Percentiles rank a stretch among this genome's conserved stretches.
Conservation (phyloP, 1,139 yeast species). For the Saccharomyces pastorianus region DNA sequence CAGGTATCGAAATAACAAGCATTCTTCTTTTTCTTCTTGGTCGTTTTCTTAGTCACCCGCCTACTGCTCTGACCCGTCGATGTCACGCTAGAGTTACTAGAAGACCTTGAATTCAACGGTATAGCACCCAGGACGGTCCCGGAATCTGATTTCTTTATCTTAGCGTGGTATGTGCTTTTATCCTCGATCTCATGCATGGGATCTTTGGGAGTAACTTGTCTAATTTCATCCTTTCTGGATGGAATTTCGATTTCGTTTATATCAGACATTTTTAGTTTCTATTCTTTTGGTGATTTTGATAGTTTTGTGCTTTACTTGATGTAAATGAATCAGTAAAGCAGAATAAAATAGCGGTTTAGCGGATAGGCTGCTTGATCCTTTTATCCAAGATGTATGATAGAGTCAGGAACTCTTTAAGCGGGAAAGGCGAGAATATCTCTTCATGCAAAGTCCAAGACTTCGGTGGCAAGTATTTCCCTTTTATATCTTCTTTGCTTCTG, state of each 20-base stretch:
- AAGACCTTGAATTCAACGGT: neutral
- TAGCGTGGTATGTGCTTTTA: neutral
- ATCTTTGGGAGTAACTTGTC: neutral
- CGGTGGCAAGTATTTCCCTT: neutral
- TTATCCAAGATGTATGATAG: neutral
- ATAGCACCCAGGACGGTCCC: neutral
- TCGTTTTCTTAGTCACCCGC: constrained; percentile 8
- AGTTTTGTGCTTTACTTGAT: neutral
- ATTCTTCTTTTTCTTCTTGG: constrained; percentile 44
- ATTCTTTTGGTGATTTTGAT: neutral
- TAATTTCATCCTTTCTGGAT: neutral
- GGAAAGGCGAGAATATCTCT: neutral
- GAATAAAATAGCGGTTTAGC: neutral
- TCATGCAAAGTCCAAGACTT: neutral
- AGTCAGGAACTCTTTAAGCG: neutral
- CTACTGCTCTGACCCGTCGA: constrained; percentile 1
- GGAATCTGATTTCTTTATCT: neutral
- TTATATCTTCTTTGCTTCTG: neutral
- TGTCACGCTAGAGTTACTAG: neutral
- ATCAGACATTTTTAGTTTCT: neutral
- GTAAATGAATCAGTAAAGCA: neutral
- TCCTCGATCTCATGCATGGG: neutral
- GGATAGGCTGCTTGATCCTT: neutral
- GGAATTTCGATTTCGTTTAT: neutral
- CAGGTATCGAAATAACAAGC: constrained; percentile 59